phyloP scores from a whole-genome alignment of 2,329 filamentous ascomycete genomes.

The Pseudovirgaria hyperparasitica region DNA sequence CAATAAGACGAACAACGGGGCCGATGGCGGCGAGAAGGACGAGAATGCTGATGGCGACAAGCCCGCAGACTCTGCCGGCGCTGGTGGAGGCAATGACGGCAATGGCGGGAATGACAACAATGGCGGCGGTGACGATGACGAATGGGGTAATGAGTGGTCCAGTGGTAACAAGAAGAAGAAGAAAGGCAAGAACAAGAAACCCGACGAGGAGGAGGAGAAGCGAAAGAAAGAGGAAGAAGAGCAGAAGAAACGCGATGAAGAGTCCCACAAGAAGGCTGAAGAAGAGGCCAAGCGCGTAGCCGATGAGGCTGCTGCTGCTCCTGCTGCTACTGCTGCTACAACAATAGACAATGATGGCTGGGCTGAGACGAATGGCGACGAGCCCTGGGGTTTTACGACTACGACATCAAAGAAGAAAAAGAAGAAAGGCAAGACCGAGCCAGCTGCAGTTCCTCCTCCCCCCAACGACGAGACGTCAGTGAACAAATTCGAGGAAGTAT shows the following conservation, averaged over 20 bases:
- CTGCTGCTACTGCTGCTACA: conserved; percentile 22
- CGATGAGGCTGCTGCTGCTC: conserved; percentile 16
- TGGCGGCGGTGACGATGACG: conserved; percentile 22
- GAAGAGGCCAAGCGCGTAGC: conserved; percentile 19
- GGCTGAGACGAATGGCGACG: conserved; percentile 31
- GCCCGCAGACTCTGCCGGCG: conserved; percentile 11
- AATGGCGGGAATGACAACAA: conserved; percentile 16
- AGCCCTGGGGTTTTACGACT: no score
- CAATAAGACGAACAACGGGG: conserved; percentile 27
- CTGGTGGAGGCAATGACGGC: conserved; percentile 17
- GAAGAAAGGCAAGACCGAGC: conserved; percentile 11
- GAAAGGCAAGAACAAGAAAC: conserved; percentile 17
- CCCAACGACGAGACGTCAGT: no score
- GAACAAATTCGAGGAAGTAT: no score
- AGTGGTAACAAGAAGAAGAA: conserved; percentile 28
- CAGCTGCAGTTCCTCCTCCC: no score
- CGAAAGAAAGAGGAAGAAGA: conserved; percentile 26
- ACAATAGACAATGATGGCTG: conserved; percentile 35
- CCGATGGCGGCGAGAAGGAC: conserved; percentile 34
- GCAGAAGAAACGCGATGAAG: conserved; percentile 20
- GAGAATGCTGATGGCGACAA: conserved; percentile 29
- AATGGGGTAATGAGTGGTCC: conserved; percentile 13
- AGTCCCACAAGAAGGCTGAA: conserved; percentile 12
- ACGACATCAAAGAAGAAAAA: conserved; percentile 16
- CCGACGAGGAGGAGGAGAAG: conserved; percentile 15